Percentiles rank a stretch among this genome's conserved stretches.
phyloP scores from a whole-genome alignment of 2,329 filamentous ascomycete species.

The Alternaria postmessia region DNA sequence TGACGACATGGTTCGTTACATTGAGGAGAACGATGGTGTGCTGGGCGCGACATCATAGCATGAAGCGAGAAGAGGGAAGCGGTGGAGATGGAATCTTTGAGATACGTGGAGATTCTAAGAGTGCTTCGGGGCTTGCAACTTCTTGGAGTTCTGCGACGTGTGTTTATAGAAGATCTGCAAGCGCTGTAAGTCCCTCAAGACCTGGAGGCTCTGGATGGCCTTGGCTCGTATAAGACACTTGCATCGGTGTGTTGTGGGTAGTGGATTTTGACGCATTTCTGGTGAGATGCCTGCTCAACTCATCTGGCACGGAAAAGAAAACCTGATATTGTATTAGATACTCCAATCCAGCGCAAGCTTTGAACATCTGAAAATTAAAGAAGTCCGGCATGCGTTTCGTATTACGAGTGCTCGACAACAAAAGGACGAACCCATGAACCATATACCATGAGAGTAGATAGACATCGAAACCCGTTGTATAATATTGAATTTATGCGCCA shows the following conservation, averaged over 20 bases:
- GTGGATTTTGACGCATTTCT: background rate
- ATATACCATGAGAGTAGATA: background rate
- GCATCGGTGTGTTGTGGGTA: background rate
- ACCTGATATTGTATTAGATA: background rate
- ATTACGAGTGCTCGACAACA: background rate
- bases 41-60: conserved; percentile 11
- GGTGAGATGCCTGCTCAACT: background rate
- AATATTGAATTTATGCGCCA: background rate
- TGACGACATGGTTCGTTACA: conserved; percentile 81
- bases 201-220: background rate
- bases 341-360: conserved; percentile 6
- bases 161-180: background rate
- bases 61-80: conserved; percentile 19
- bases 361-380: background rate
- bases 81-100: background rate
- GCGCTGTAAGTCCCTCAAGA: background rate
- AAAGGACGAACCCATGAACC: background rate
- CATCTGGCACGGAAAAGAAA: background rate
- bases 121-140: background rate
- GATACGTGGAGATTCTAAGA: background rate
- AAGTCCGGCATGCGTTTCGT: background rate
- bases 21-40: conserved; percentile 75
- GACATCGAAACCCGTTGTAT: background rate
- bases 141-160: background rate
- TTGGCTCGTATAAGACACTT: background rate